These are phyloP conservation scores for Juglanconis sp. DNA, from an alignment of 2,329 filamentous ascomycete species.

Conservation along the genomic window DNA sequence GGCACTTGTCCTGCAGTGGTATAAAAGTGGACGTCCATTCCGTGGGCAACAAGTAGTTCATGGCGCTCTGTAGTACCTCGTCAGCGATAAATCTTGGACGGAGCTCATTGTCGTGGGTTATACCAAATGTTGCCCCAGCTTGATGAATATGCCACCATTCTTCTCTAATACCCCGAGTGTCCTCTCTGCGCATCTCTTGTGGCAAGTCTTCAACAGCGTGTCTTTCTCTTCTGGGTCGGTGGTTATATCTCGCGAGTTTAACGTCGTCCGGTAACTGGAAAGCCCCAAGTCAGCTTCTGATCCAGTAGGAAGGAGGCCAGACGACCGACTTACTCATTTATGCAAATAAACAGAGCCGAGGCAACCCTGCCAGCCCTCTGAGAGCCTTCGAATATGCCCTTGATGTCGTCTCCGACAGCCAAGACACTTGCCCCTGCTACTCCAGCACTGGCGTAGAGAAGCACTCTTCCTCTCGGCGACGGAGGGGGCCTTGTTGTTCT, in stretches of 20 bases:
- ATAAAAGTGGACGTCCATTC: conserved; percentile 98
- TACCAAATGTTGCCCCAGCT: conserved; percentile 89
- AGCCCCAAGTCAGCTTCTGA: conserved; percentile 12
- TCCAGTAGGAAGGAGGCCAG: not conserved
- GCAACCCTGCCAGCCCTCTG: conserved; percentile 79
- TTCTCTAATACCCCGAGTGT: conserved; percentile 85
- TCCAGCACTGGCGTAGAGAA: conserved; percentile 51
- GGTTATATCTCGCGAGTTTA: conserved; percentile 65
- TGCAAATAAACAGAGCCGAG: conserved; percentile 71
- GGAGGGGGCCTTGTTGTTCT: conserved; percentile 1
- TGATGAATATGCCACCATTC: conserved; percentile 98
- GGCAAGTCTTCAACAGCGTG: conserved; percentile 74
- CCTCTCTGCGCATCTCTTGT: conserved; percentile 86
- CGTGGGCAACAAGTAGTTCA: conserved; percentile 87
- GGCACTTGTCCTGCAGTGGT: conserved; percentile 92
- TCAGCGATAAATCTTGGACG: conserved; percentile 19
- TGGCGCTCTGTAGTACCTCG: conserved; percentile 62
- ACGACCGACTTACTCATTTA: conserved; percentile 68
- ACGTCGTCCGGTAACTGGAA: conserved; percentile 76
- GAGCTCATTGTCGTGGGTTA: conserved; percentile 10
- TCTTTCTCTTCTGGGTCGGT: conserved; percentile 63
- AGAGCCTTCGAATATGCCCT: conserved; percentile 70
- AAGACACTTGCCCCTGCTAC: conserved; percentile 46
- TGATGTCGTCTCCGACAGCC: conserved; percentile 66
- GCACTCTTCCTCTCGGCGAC: conserved; percentile 29